Conservation (phyloP, 2,329 filamentous ascomycete species). For the Pyrenochaeta sp. region DNA sequence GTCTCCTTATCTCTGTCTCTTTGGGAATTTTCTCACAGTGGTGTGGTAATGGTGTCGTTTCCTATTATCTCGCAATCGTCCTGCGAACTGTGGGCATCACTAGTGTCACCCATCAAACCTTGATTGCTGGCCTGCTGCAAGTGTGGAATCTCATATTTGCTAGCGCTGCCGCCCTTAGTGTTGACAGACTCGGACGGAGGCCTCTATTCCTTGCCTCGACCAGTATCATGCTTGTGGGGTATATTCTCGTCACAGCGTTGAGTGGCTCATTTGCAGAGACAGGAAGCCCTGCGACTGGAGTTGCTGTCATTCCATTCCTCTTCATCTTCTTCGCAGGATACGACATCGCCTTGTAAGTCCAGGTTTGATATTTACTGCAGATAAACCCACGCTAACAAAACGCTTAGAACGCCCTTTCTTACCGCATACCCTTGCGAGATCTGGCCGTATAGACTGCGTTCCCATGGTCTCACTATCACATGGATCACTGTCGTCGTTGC, state of each 20-base stretch:
- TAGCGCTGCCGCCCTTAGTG: constrained; percentile 47
- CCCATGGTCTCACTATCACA: constrained; percentile 48
- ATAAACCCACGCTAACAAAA: too few species aligned
- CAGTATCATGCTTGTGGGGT: constrained; percentile 29
- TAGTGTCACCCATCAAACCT: constrained; percentile 39
- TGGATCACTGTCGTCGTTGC: background rate
- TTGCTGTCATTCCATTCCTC: constrained; percentile 18
- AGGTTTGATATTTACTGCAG: too few species aligned
- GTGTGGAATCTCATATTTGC: constrained; percentile 51
- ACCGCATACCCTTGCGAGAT: constrained; percentile 45
- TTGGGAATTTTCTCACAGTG: constrained; percentile 44
- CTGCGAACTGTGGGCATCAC: constrained; percentile 50
- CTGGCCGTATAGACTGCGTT: constrained; percentile 39
- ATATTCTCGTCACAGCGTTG: constrained; percentile 50
- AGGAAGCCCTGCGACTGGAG: background rate
- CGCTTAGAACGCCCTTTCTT: constrained; percentile 33
- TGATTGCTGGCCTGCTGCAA: constrained; percentile 50
- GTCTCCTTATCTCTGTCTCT: constrained; percentile 48
- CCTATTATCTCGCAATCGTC: constrained; percentile 48
- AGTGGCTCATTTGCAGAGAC: constrained; percentile 34
- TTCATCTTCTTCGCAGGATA: constrained; percentile 24
- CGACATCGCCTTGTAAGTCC: constrained; percentile 43
- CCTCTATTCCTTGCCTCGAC: constrained; percentile 52
- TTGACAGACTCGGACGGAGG: constrained; percentile 54
- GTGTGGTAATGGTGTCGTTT: constrained; percentile 50